phyloP scores from a whole-genome alignment of 2,329 filamentous ascomycete species.

The Chalara sp. region DNA sequence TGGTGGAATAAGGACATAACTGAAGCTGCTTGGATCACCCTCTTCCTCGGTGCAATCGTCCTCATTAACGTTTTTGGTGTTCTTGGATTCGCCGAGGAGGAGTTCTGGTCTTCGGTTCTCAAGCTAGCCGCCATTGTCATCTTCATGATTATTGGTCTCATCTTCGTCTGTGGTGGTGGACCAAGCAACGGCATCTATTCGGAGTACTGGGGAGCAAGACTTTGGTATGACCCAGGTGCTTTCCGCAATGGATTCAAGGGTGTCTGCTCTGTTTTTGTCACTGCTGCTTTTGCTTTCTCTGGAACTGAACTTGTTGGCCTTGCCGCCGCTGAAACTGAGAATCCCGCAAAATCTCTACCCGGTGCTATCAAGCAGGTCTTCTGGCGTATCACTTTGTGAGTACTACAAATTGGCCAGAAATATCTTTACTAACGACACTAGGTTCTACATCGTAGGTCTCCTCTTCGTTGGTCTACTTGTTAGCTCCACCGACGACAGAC shows the following conservation, averaged over 20 bases:
- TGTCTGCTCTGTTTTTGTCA: slow-evolving; percentile 69
- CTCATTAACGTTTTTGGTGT: slow-evolving; percentile 82
- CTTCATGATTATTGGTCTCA: slow-evolving; percentile 59
- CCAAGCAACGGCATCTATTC: slow-evolving; percentile 63
- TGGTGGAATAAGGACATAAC: slow-evolving; percentile 59
- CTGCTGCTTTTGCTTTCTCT: slow-evolving; percentile 67
- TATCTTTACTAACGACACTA: background rate
- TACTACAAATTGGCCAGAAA: background rate
- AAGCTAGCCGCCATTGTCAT: slow-evolving; percentile 80
- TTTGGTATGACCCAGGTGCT: slow-evolving; percentile 72
- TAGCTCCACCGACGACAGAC: slow-evolving; percentile 57
- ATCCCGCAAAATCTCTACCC: slow-evolving; percentile 72
- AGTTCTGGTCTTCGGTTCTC: slow-evolving; percentile 78
- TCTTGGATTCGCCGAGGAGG: slow-evolving; percentile 79
- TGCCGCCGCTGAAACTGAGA: slow-evolving; percentile 68
- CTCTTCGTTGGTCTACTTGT: slow-evolving; percentile 76
- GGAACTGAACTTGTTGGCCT: slow-evolving; percentile 71
- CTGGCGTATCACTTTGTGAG: slow-evolving; percentile 71
- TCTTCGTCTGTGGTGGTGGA: slow-evolving; percentile 58
- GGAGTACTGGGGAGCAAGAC: slow-evolving; percentile 50
- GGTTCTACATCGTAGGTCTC: slow-evolving; percentile 78
- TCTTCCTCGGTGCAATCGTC: slow-evolving; percentile 72
- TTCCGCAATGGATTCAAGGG: slow-evolving; percentile 78
- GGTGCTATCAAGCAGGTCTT: slow-evolving; percentile 88
- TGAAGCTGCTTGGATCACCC: slow-evolving; percentile 68